Percentiles rank a stretch among this genome's conserved stretches.
Evolutionary conservation across 805 yeast genomes (phyloP).

Genomic region (Yarrowia yakushimensis): DNA sequence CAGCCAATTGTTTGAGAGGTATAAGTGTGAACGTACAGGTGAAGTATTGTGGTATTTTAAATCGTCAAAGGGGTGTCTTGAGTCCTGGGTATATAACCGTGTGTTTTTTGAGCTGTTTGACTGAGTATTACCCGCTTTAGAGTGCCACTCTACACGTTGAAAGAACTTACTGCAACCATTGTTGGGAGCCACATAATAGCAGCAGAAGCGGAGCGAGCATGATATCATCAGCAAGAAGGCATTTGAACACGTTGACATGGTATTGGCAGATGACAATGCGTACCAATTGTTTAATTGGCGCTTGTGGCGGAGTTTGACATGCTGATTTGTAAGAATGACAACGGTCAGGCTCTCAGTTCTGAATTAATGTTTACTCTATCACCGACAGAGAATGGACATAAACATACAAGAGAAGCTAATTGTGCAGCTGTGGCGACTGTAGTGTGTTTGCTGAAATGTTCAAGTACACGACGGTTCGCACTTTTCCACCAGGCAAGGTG

Average conservation of each 20-base stretch:
- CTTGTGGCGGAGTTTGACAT: neutral
- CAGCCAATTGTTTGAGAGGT: neutral
- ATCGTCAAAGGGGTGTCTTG: neutral
- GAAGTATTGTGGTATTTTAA: neutral
- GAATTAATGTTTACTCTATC: neutral
- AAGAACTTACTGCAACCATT: conserved; percentile 8
- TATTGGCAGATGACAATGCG: neutral
- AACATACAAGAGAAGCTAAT: neutral
- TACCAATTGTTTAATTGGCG: neutral
- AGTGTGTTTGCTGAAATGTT: neutral
- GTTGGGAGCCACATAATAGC: neutral
- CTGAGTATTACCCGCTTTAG: too few relatives aligned
- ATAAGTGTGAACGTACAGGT: neutral
- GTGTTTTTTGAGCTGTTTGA: neutral
- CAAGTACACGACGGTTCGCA: conserved; percentile 9
- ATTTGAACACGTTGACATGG: too few relatives aligned
- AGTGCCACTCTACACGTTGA: too few relatives aligned
- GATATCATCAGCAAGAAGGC: too few relatives aligned
- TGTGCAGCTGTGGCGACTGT: neutral
- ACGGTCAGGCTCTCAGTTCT: neutral
- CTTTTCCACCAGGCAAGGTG: neutral
- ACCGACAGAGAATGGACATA: neutral
- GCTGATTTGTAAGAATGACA: neutral
- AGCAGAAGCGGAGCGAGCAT: neutral
- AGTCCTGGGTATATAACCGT: neutral